Evolutionary conservation across 805 yeast species (phyloP).

Genomic region (Pichia gijzeniarum): DNA sequence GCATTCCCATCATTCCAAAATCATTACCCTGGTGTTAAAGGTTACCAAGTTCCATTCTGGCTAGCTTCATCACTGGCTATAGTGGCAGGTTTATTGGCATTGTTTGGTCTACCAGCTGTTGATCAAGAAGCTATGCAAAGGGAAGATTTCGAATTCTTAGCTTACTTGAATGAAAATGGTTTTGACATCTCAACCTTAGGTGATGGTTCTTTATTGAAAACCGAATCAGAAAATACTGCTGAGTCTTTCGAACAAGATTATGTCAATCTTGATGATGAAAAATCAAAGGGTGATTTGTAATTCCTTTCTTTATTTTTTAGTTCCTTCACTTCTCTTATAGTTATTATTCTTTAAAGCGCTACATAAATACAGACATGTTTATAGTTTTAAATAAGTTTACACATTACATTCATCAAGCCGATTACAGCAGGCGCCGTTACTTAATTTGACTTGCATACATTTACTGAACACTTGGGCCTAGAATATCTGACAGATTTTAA

Average conservation of each 20-base stretch:
- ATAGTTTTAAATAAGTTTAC: too few species aligned
- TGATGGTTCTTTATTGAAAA: constrained; percentile 22
- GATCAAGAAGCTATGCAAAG: constrained; percentile 76
- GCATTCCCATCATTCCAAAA: constrained; percentile 76
- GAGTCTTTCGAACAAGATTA: constrained; percentile 2
- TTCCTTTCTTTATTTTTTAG: not conserved
- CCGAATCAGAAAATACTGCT: not conserved
- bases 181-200: constrained; percentile 62
- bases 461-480: too few species aligned
- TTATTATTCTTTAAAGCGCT: too few species aligned
- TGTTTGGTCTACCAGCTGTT: constrained; percentile 70
- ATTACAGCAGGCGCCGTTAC: too few species aligned
- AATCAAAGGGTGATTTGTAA: not conserved
- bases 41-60: constrained; percentile 74
- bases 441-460: too few species aligned
- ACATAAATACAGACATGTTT: too few species aligned
- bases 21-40: constrained; percentile 52
- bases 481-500: too few species aligned
- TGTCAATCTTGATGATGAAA: not conserved
- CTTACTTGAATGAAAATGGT: constrained; percentile 60
- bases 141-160: constrained; percentile 69
- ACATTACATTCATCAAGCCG: too few species aligned
- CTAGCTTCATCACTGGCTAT: constrained; percentile 73
- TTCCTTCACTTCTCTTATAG: not conserved
- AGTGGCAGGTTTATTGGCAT: constrained; percentile 60